Evolutionary conservation across 495 filamentous ascomycete species (phyloP), one percentile per base, ranked within the genome.

Genomic region (Daldinia bambusicola): DNA sequence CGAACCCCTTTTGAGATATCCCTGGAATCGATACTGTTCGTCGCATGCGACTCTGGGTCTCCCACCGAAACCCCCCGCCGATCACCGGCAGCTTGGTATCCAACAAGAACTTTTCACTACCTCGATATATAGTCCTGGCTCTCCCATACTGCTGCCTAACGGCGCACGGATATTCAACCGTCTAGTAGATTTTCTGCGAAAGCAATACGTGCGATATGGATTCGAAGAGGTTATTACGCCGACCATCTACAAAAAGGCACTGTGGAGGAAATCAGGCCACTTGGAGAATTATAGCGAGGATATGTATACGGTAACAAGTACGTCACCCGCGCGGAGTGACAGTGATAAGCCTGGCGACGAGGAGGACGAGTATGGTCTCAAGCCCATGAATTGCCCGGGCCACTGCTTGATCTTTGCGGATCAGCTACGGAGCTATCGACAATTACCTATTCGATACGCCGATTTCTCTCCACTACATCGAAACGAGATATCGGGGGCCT

Each of bases 351-450:
- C 80, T 16, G 70, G 50, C 14, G 85, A 85, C 56, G 88, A 93
- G 67, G 86, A 91, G 55, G 91, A 92, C 69, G 90, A 93, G 56
- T 98, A 94, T 76, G 93, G 93, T 2, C 84, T 98, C 56, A 98
- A 98, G 77, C 94, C 94, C 22, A 98, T 98, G 94, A 98, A 98
- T 74, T 98, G 94, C 77, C 94, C 94, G 0, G 94, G 94, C 12
- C 94, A 98, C 79, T 98, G 94, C 79, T 82, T 98, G 53, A 87
- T 98, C 36, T 98, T 97, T 78, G 83, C 81, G 14, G 89, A 89
- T 53, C 85, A 91, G 59, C 85, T 79, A 41, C 88, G 90, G 66
- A 93, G 89, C 70, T 95, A 93, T 75, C 86, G 90, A 72, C 92
- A 97, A 68, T 81, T 98, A 34, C 94, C 94, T 2, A 89, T 97